These are phyloP conservation scores for Alternaria ethzedia DNA, from an alignment of 2,329 filamentous ascomycete genomes.

Conservation along the genomic window DNA sequence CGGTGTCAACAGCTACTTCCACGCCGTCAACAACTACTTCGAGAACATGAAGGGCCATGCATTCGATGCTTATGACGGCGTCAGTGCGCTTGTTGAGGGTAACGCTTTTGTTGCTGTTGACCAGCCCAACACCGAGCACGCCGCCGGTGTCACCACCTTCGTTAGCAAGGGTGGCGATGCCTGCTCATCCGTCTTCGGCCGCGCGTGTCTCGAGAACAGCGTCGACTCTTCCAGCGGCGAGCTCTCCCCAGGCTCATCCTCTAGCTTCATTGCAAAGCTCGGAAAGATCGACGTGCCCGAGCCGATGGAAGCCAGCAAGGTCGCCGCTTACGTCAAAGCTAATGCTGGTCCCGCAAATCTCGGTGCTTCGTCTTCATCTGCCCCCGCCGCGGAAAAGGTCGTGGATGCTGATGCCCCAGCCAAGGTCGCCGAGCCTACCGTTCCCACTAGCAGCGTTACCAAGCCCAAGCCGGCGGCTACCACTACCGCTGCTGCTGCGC, in stretches of 20 bases:
- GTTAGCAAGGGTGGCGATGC: slow-evolving; percentile 36
- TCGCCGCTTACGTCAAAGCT: slow-evolving; percentile 29
- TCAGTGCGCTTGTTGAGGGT: slow-evolving; percentile 49
- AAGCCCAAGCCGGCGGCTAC: not conserved
- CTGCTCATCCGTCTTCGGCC: slow-evolving; percentile 24
- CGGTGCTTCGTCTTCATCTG: slow-evolving; percentile 6
- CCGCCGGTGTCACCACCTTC: slow-evolving; percentile 34
- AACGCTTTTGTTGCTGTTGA: slow-evolving; percentile 54
- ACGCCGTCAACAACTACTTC: slow-evolving; percentile 42
- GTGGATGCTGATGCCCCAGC: not conserved
- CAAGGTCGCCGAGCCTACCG: not conserved
- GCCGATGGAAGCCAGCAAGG: slow-evolving; percentile 19
- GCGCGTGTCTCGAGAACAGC: slow-evolving; percentile 24
- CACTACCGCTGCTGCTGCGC: not conserved
- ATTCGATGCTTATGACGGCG: slow-evolving; percentile 49
- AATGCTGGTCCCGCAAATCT: slow-evolving; percentile 28
- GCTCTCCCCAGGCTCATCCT: slow-evolving; percentile 14
- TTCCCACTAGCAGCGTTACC: not conserved
- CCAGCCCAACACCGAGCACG: slow-evolving; percentile 46
- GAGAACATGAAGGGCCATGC: slow-evolving; percentile 51
- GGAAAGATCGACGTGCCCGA: slow-evolving; percentile 18
- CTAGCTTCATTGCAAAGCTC: slow-evolving; percentile 20
- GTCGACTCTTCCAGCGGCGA: slow-evolving; percentile 29
- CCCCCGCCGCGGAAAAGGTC: not conserved
- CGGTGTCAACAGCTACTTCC: slow-evolving; percentile 27